A percentile compares a stretch with the other conserved stretches of the same genome.
These are phyloP conservation scores for Chaetothyriales sp. DNA, from an alignment of 2,329 filamentous ascomycete species.

Conservation along the genomic window DNA sequence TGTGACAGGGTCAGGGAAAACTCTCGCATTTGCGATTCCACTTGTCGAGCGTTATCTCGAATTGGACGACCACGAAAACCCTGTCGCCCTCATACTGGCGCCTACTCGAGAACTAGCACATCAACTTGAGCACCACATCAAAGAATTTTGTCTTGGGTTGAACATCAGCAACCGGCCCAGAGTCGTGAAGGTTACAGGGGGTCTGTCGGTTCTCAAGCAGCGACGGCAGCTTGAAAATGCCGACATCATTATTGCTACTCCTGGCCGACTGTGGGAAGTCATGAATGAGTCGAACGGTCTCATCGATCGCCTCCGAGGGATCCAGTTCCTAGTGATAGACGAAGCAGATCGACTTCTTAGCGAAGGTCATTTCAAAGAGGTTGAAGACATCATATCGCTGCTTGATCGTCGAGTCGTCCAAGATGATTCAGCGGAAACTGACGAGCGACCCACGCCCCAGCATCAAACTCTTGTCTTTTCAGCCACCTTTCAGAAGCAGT, in stretches of 20 bases:
- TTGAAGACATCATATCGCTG: constrained; percentile 69
- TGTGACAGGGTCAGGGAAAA: constrained; percentile 91
- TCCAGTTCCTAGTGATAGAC: constrained; percentile 76
- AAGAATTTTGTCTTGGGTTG: constrained; percentile 53
- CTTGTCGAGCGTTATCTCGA: constrained; percentile 61
- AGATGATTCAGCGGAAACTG: constrained; percentile 34
- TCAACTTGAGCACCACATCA: constrained; percentile 73
- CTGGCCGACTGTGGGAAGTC: constrained; percentile 87
- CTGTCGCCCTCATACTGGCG: constrained; percentile 68
- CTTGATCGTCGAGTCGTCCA: constrained; percentile 49
- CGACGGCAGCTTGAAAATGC: constrained; percentile 68
- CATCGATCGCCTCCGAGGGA: constrained; percentile 53
- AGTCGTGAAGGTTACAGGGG: constrained; percentile 81
- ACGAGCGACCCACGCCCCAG: constrained; percentile 17
- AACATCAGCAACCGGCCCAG: constrained; percentile 46
- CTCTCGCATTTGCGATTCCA: constrained; percentile 82
- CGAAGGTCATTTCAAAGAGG: constrained; percentile 88
- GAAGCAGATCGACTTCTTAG: constrained; percentile 86
- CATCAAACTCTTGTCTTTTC: constrained; percentile 92
- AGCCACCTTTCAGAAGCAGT: constrained; percentile 78
- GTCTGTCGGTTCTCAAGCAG: constrained; percentile 88
- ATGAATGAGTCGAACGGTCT: constrained; percentile 60
- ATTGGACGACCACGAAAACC: constrained; percentile 19
- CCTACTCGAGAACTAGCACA: constrained; percentile 89
- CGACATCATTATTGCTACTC: constrained; percentile 86